Conservation (phyloP, 2,329 filamentous ascomycete species). For the Ambrosiella cleistominuta region DNA sequence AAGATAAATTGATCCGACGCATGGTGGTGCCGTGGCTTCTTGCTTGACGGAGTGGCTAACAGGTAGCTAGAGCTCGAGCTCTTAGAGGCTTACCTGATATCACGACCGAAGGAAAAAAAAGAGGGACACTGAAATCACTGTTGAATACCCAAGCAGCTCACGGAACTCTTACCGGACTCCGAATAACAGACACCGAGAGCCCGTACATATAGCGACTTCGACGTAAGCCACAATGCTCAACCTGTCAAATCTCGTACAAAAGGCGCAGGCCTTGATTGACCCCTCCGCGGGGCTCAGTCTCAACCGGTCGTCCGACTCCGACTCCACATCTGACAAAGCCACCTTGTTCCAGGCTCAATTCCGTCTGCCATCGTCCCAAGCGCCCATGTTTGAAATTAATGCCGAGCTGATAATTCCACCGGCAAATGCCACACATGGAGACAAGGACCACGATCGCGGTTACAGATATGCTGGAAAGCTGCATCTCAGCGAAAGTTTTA, state of each 20-base stretch:
- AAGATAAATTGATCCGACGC: too few species aligned
- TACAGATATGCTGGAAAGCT: slow-evolving; percentile 86
- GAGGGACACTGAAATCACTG: too few species aligned
- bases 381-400: slow-evolving; percentile 87
- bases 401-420: slow-evolving; percentile 81
- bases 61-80: too few species aligned
- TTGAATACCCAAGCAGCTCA: too few species aligned
- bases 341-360: slow-evolving; percentile 92
- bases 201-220: too few species aligned
- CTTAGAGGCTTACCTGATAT: too few species aligned
- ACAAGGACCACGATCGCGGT: slow-evolving; percentile 53
- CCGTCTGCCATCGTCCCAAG: slow-evolving; percentile 80
- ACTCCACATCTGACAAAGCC: slow-evolving; percentile 75
- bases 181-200: too few species aligned
- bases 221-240: slow-evolving; percentile 35
- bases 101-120: too few species aligned
- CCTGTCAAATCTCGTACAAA: slow-evolving; percentile 70
- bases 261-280: slow-evolving; percentile 89
- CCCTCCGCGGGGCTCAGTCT: slow-evolving; percentile 40
- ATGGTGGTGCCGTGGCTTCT: too few species aligned
- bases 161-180: too few species aligned
- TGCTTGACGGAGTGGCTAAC: too few species aligned
- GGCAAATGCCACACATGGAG: slow-evolving; percentile 46
- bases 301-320: slow-evolving; percentile 51
- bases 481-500: slow-evolving; percentile 81